phyloP scores from a whole-genome alignment of 352 stramenopile genomes.

The Saprolegnia diclina region DNA sequence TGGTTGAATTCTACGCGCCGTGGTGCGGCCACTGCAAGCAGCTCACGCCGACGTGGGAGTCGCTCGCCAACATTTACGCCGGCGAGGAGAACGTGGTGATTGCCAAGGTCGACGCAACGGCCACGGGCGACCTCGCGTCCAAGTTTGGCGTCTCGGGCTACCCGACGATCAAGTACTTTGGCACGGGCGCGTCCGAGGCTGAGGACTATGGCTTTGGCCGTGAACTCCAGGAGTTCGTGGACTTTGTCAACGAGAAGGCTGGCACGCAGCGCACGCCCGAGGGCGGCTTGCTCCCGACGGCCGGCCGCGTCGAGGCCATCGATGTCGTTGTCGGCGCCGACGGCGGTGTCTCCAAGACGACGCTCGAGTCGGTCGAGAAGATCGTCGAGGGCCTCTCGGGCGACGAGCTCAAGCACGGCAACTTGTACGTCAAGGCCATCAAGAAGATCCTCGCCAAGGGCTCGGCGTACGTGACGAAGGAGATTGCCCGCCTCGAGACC shows the following conservation, averaged over 20 bases:
- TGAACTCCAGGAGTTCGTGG: conserved; percentile 79
- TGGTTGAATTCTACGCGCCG: conserved; percentile 93
- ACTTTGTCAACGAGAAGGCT: conserved; percentile 89
- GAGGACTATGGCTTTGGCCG: conserved; percentile 82
- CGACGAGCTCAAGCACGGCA: conserved; percentile 63
- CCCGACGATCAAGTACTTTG: conserved; percentile 91
- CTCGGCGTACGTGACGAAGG: conserved; percentile 66
- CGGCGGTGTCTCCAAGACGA: conserved; percentile 54
- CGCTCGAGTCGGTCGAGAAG: conserved; percentile 68
- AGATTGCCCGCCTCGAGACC: conserved; percentile 76
- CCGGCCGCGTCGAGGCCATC: conserved; percentile 75
- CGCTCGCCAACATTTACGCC: conserved; percentile 66
- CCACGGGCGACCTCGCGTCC: conserved; percentile 45
- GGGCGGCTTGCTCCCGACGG: conserved; percentile 60
- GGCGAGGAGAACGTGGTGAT: conserved; percentile 76
- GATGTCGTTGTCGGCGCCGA: conserved; percentile 76
- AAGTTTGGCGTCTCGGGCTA: conserved; percentile 87
- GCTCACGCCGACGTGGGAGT: conserved; percentile 85
- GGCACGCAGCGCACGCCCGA: conserved; percentile 75
- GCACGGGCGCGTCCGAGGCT: conserved; percentile 61
- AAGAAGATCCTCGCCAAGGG: conserved; percentile 89
- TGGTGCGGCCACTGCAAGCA: conserved; percentile 94
- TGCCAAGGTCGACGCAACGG: conserved; percentile 79
- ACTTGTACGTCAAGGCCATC: conserved; percentile 85
- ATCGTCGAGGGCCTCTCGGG: conserved; percentile 64